Percentiles rank a stretch among this genome's conserved stretches.
Conservation (phyloP, 495 filamentous ascomycete species). For the Cryomyces minteri region DNA sequence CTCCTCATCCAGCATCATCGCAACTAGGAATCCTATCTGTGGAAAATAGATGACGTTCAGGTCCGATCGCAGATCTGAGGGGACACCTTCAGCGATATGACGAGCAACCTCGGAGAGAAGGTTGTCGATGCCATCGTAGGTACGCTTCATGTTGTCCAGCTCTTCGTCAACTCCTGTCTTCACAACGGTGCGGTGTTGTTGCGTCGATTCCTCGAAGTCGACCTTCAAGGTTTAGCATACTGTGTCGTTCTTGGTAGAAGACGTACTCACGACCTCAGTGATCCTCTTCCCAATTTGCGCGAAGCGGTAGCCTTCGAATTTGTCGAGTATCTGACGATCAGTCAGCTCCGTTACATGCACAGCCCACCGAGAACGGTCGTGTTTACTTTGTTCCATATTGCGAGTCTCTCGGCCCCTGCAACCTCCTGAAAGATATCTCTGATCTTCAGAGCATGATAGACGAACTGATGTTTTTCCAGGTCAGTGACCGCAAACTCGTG, state of each 20-base stretch:
- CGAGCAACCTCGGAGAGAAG: slow-evolving; percentile 50
- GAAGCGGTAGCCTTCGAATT: slow-evolving; percentile 28
- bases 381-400: slow-evolving; percentile 39
- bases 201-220: slow-evolving; percentile 63
- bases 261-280: slow-evolving; percentile 32
- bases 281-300: slow-evolving; percentile 50
- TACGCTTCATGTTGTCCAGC: slow-evolving; percentile 59
- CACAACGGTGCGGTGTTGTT: slow-evolving; percentile 57
- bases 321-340: slow-evolving; percentile 19
- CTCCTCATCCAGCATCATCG: slow-evolving; percentile 43
- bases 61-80: slow-evolving; percentile 31
- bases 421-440: slow-evolving; percentile 45
- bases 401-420: slow-evolving; percentile 31
- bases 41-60: slow-evolving; percentile 78
- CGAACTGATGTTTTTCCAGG: slow-evolving; percentile 26
- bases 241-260: slow-evolving; percentile 11
- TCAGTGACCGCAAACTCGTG: too few species aligned
- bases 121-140: slow-evolving; percentile 57
- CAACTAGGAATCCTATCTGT: slow-evolving; percentile 81
- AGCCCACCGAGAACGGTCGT: neutral
- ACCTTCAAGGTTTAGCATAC: slow-evolving; percentile 25
- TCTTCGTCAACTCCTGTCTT: slow-evolving; percentile 51
- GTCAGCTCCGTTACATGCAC: neutral
- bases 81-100: slow-evolving; percentile 41
- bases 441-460: slow-evolving; percentile 49